Percentiles rank a stretch among this genome's conserved stretches.
Evolutionary conservation across 2,329 filamentous ascomycete genomes (phyloP).

Genomic region (Talaromyces sp.): DNA sequence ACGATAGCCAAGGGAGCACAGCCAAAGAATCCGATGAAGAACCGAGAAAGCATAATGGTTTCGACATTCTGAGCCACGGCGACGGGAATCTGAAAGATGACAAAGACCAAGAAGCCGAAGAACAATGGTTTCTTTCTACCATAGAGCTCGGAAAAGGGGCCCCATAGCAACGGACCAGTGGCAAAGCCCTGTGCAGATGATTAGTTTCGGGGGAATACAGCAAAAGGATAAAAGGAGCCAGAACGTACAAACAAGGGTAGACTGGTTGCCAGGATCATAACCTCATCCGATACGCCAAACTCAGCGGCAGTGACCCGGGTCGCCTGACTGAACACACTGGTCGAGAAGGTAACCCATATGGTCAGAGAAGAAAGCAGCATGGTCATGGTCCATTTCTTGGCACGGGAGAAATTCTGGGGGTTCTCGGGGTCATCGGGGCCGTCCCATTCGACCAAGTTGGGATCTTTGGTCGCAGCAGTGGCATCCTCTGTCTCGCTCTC

Average conservation of each 20-base stretch:
- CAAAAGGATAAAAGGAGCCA: not conserved
- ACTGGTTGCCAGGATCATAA: conserved; percentile 47
- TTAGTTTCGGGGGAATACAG: not conserved
- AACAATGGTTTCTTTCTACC: conserved; percentile 49
- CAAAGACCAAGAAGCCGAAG: conserved; percentile 45
- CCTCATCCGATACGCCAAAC: conserved; percentile 45
- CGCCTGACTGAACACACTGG: conserved; percentile 44
- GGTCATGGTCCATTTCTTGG: conserved; percentile 41
- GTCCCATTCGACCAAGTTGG: conserved; percentile 29
- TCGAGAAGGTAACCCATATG: conserved; percentile 46
- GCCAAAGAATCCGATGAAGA: conserved; percentile 51
- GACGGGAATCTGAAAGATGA: conserved; percentile 53
- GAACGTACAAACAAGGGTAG: conserved; percentile 41
- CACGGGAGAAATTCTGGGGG: conserved; percentile 24
- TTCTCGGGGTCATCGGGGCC: conserved; percentile 28
- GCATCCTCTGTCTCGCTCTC: not conserved
- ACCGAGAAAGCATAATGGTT: conserved; percentile 52
- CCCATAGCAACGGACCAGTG: conserved; percentile 39
- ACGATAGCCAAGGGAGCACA: conserved; percentile 48
- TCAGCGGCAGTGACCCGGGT: conserved; percentile 36
- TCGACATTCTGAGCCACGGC: conserved; percentile 50
- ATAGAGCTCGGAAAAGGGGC: conserved; percentile 45
- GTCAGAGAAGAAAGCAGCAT: conserved; percentile 40
- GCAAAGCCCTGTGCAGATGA: conserved; percentile 28
- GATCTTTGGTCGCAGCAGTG: conserved; percentile 19